Evolutionary conservation across 805 yeast genomes (phyloP), one percentile per base, ranked within the genome.

Genomic region (Candida maesae): DNA sequence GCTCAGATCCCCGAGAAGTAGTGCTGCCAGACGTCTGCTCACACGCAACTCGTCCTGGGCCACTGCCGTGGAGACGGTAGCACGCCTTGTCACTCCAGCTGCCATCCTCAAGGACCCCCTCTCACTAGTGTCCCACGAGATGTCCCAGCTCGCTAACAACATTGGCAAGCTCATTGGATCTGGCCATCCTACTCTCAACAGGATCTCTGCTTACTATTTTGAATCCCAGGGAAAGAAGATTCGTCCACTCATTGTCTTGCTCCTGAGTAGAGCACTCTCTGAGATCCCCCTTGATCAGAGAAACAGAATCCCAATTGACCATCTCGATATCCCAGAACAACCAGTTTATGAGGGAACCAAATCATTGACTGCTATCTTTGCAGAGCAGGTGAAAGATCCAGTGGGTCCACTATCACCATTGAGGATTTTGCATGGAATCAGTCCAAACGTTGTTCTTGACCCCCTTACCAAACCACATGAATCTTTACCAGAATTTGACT

Each of bases 221-320:
- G 96, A 90, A 64, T 86, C 93, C 15, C 96, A 91, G 59, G 98
- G 99, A 6, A 93, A 93, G 63, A 95, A 90, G 58, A 88, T 93
- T 15, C 74, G 99, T 44, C 99, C 99, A 2, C 66, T 93, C 50
- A 76, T 93, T 45, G 98, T 93, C 11, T 68, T 93, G 42, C 66
- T 93, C 36, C 68, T 93, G 39, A 78, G 95, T 26, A 84, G 88
- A 55, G 93, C 96, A 4, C 69, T 91, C 41, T 73, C 83, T 46
- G 70, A 74, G 45, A 86, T 90, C 31, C 96, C 97, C 2, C 47
- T 70, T 13, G 73, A 71, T 20, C 70, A 86, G 58, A 71, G 96
- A 53, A 74, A 76, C 43, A 67, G 91, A 45, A 72, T 81, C 20
- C 57, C 62, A 11, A 77, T 84, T 26, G 93, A 84, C 60, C 63